A percentile compares a stretch with the other conserved stretches of the same genome.
These are phyloP conservation scores for Staphylotrichum tortipilum DNA, from an alignment of 495 filamentous ascomycete genomes.

Conservation along the genomic window DNA sequence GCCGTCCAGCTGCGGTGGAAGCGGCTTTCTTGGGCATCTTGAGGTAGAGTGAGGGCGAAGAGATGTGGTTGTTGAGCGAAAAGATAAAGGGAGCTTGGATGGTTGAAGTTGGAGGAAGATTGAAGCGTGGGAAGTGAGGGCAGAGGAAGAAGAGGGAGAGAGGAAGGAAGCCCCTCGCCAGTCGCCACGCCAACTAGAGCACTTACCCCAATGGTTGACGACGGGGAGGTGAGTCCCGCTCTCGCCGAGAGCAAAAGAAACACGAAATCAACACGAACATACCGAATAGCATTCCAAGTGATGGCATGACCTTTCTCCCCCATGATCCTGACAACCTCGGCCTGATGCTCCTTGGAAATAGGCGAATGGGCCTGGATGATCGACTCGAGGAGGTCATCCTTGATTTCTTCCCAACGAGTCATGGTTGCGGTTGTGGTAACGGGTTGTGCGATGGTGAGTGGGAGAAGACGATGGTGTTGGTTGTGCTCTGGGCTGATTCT, in stretches of 20 bases:
- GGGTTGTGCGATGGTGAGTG: background rate
- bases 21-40: too few species aligned
- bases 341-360: slow-evolving; percentile 25
- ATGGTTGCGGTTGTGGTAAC: slow-evolving; percentile 1
- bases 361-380: slow-evolving; percentile 10
- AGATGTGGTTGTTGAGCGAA: too few species aligned
- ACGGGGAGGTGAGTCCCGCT: too few species aligned
- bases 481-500: background rate
- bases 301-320: slow-evolving; percentile 14
- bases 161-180: too few species aligned
- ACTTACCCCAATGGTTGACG: too few species aligned
- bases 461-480: background rate
- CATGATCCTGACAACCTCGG: slow-evolving; percentile 19
- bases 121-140: too few species aligned
- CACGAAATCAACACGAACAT: slow-evolving; percentile 8
- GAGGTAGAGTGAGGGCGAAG: too few species aligned
- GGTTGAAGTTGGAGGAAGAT: too few species aligned
- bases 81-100: too few species aligned
- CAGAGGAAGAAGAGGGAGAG: too few species aligned
- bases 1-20: background rate
- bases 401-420: slow-evolving; percentile 22
- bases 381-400: slow-evolving; percentile 25
- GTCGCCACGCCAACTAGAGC: too few species aligned
- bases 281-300: slow-evolving; percentile 32
- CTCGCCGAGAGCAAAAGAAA: too few species aligned